Conservation (phyloP, 345 rosid species). For the Gossypium turneri region DNA sequence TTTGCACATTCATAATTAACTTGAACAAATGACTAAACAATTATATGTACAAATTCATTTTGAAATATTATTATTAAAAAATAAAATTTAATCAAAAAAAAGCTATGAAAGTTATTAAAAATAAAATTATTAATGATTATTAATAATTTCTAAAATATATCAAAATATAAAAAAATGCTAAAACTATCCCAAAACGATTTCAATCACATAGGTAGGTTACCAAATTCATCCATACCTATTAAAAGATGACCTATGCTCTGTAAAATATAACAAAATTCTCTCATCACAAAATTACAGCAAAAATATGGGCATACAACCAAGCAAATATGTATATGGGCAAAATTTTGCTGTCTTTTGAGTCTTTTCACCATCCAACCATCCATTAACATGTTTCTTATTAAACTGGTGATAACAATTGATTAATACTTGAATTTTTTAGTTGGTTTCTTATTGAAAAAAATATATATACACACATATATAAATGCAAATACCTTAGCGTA, state of each 20-base stretch:
- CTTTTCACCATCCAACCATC: no score
- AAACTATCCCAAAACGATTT: not conserved
- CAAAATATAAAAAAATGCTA: no score
- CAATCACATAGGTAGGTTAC: not conserved
- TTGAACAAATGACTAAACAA: no score
- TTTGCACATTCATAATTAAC: no score
- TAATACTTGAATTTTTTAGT: not conserved
- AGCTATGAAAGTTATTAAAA: no score
- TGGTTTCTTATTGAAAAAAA: not conserved
- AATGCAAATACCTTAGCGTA: slow-evolving; percentile 16
- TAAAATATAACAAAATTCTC: not conserved
- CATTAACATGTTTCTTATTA: not conserved
- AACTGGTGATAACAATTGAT: not conserved
- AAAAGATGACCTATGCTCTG: not conserved
- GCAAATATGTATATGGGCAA: no score
- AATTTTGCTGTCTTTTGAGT: no score
- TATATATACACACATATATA: not conserved
- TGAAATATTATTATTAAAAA: no score
- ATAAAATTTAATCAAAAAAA: no score
- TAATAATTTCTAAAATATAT: no score
- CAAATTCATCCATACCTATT: not conserved
- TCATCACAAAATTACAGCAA: not conserved
- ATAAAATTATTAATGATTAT: no score
- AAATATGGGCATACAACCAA: not conserved
- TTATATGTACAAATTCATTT: no score